A percentile compares a stretch with the other conserved stretches of the same genome.
Conservation (phyloP, 2,329 filamentous ascomycete species). For the Phoma sp. region DNA sequence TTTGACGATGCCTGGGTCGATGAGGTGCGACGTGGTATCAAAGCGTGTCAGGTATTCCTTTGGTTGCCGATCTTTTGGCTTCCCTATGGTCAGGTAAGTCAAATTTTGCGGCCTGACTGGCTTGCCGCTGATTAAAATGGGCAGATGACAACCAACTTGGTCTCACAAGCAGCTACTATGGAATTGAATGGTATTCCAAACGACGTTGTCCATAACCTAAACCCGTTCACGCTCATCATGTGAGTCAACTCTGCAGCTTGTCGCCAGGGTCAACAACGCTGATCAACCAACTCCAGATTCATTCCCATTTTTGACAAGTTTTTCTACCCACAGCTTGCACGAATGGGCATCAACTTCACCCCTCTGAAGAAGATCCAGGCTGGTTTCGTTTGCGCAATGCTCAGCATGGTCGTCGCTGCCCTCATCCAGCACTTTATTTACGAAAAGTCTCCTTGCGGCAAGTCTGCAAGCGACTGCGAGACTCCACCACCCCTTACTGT, state of each 20-base stretch:
- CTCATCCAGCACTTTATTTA: constrained; percentile 66
- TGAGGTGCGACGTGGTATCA: constrained; percentile 33
- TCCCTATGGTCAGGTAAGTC: constrained; percentile 60
- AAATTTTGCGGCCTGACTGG: neutral
- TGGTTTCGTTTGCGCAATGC: constrained; percentile 71
- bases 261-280: neutral
- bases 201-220: constrained; percentile 77
- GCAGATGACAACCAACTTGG: constrained; percentile 68
- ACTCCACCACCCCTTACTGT: constrained; percentile 56
- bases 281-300: constrained; percentile 43
- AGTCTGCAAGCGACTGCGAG: constrained; percentile 48
- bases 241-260: constrained; percentile 27
- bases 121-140: neutral
- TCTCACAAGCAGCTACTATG: constrained; percentile 60
- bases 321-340: constrained; percentile 72
- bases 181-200: constrained; percentile 70
- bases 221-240: constrained; percentile 77
- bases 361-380: constrained; percentile 77
- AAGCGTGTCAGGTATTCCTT: constrained; percentile 55
- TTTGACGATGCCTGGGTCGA: constrained; percentile 84
- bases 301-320: constrained; percentile 69
- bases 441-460: constrained; percentile 53
- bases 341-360: constrained; percentile 69
- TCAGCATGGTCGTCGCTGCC: constrained; percentile 66
- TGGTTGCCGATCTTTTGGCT: constrained; percentile 58